Evolutionary conservation across 2,329 filamentous ascomycete genomes (phyloP).

Genomic region (Aspergillus sp.): DNA sequence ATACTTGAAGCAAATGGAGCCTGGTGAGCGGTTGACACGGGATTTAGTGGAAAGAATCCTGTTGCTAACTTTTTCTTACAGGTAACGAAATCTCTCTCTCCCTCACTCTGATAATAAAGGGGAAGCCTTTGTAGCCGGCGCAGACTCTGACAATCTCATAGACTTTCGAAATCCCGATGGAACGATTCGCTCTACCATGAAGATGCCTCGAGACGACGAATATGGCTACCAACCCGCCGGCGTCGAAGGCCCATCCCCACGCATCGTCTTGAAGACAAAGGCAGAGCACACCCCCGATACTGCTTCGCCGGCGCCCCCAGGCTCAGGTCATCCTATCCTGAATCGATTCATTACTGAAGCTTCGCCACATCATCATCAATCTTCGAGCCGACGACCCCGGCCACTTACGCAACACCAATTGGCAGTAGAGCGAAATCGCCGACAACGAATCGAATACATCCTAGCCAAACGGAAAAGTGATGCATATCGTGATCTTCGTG

Average conservation of each 20-base stretch:
- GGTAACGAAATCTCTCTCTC: not conserved
- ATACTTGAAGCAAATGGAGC: conserved; percentile 12
- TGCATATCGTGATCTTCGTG: conserved; percentile 42
- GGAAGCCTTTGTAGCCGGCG: conserved; percentile 5
- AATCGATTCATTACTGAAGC: conserved; percentile 46
- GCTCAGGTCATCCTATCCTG: conserved; percentile 46
- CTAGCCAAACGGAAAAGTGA: conserved; percentile 48
- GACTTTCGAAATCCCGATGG: conserved; percentile 16
- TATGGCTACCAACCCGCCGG: conserved; percentile 42
- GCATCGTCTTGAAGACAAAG: conserved; percentile 50
- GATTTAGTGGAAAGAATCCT: conserved; percentile 10
- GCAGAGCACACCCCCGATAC: conserved; percentile 49
- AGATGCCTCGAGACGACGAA: conserved; percentile 45
- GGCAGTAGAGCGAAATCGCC: conserved; percentile 54
- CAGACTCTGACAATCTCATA: conserved; percentile 13
- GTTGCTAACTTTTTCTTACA: conserved; percentile 7
- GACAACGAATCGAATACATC: conserved; percentile 53
- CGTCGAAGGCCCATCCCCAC: conserved; percentile 40
- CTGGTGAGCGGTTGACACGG: not conserved
- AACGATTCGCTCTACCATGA: conserved; percentile 28
- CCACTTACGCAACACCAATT: conserved; percentile 56
- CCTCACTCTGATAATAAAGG: conserved; percentile 1
- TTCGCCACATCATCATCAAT: conserved; percentile 33
- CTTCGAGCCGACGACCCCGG: conserved; percentile 47
- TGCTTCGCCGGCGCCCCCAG: conserved; percentile 49